Base-by-base conservation (phyloP, 257 asterid species). In the Gentiana macrophylla region DNA sequence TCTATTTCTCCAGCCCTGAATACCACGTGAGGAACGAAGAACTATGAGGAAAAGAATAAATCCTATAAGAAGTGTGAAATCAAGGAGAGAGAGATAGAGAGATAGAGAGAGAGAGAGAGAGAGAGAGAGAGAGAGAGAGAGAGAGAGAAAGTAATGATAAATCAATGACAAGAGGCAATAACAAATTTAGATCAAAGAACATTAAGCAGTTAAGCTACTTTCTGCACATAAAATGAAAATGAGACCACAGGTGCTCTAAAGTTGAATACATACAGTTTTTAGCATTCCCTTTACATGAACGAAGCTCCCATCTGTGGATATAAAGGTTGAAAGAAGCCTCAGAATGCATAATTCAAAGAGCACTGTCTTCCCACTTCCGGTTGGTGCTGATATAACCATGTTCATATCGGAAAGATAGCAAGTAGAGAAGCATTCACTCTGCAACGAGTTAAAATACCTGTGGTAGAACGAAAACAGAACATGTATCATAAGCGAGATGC, bases 301-400 rank as follows among this genome's bases (percentile, higher is more conserved):
- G 77, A 91, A 80, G 32, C 56, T 73, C 51, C 86, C 94, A 59
- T 79, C 84, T 48, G 72, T 37, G n/a, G 82, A 69, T 41, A 87
- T 80, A 77, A 81, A 81, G 78, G 78, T 91, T 63, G 98, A 84
- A 64, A 87, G 84, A 73, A 85, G 86, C 84, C 97, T 81, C 84
- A 91, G 73, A 70, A 91, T 87, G 84, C 98, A 91, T 62, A 91
- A 73, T 80, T 91, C 98, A 64, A 91, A 87, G 10, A 91, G 90
- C 65, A 81, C 95, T 8, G 98, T 84, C 78, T 87, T 91, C 47
- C 97, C 97, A 75, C 98, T 91, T 75, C 98, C 98, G 60, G 98
- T 87, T 56, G 98, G 97, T 10, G 97, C 97, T 50, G 97, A 87
- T 67, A 91, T 83, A 63, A 87, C 95, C 98, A 91, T 87, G 81